Evolutionary conservation across 805 yeast species (phyloP), one percentile per base, ranked within the genome.

Genomic region (Candida gorgasii): DNA sequence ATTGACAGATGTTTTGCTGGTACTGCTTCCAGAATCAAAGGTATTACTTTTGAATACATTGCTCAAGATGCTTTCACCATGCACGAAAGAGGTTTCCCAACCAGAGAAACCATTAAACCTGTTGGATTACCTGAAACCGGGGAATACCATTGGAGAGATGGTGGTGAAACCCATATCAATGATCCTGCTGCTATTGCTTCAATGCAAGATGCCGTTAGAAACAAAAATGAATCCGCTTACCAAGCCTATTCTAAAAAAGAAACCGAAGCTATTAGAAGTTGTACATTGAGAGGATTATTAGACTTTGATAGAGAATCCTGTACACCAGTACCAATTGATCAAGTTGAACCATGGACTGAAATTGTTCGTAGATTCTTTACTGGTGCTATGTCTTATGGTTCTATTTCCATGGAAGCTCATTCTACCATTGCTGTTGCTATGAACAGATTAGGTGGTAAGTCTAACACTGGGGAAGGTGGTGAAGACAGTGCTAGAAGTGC

Each of bases 321-420:
- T 0, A 75, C 73, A 3, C 78, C 90, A 4, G 93, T 92, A 41
- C 97, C 99, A 44, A 71, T 92, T 49, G 99, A 92, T 59, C 98
- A 93, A 70, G 99, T 92, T 53, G 99, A 92, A 73, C 99, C 99
- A 34, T 92, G 99, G 99, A 93, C 98, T 27, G 99, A 92, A 65
- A 92, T 92, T 63, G 99, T 90, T 24, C 83, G 97, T 57, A 80
- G 99, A 57, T 93, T 93, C 63, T 90, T 90, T 50, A 90, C 99
- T n/a, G 99, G 99, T 72, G 99, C 99, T 40, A 92, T 92, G 99
- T 90, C 97, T 1, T 92, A 93, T 61, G 99, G 99, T 60, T 92
- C 98, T 37, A 92, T 92, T 60, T 92, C 98, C 4, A 86, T 90
- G 96, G 99, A 92, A 68, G 90, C 97, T 2, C 99, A 92, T 68